Base-by-base conservation (phyloP, 345 rosid genomes). In the Populus simonii region DNA sequence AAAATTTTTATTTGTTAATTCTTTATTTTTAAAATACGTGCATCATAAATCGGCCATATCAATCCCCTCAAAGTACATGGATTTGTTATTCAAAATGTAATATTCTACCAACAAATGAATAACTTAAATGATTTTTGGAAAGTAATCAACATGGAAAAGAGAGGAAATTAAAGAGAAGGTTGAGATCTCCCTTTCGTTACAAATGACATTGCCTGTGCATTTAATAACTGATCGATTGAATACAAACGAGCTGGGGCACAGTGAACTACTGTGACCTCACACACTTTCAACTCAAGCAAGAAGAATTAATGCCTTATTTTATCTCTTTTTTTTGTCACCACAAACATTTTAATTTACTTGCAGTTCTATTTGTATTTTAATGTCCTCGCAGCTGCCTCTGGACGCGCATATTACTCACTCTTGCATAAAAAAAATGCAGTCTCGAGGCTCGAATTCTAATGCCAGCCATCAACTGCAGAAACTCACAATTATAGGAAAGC, bases 401-500 rank as follows among this genome's bases (percentile, higher is more conserved):
- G 59, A 53, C 59, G 8, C 16, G 2, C 22, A 7, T 17, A 17
- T 7, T 2, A 53, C 59, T 17, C 59, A 20, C 59, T 53, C 59
- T 20, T 53, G n/a, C 59, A 53, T 20, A 6, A 53, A 20, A 53
- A 7, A 22, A 20, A 53, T 3, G 17, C 18, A 47, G 5, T 3
- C 6, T 47, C 0, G 47, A 41, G 47, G 47, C 47, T 41, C 47
- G 47, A 11, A 10, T 33, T 41, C 47, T 2, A 41, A 41, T 10
- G 83, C 72, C 79, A 51, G 68, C 29, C 66, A 61, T 68, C 62
- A 75, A 69, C 78, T 71, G 80, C 81, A 61, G 77, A 78, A 82
- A 57, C 76, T 59, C 80, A 36, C 6, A 68, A 29, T 29, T 6
- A 66, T 29, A 72, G 35, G 31, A 43, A 72, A 9, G 7, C 41